Conservation (phyloP, 1,284 basidiomycete species). For the Ustilago crameri region DNA sequence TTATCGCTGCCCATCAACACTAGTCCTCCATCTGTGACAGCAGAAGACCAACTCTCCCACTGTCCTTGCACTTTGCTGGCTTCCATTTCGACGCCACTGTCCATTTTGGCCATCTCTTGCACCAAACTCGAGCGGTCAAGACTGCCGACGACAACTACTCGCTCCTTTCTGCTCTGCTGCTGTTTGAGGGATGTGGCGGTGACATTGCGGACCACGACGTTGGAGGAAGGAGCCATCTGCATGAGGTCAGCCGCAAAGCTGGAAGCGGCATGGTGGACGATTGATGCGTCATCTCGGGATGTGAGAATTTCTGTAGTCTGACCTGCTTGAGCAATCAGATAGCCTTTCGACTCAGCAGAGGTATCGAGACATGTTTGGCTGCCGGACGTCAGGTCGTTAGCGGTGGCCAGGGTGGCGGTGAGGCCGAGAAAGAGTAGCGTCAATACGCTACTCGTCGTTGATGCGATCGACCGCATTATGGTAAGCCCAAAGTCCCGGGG, state of each 20-base stretch:
- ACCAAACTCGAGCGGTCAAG: conserved; percentile 9
- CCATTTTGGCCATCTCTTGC: conserved; percentile 11
- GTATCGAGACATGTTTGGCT: conserved; percentile 12
- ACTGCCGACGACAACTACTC: conserved; percentile 20
- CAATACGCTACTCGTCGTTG: neutral
- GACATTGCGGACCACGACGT: conserved; percentile 32
- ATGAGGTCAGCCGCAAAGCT: conserved; percentile 25
- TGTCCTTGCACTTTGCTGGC: conserved; percentile 7
- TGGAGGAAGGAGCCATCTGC: conserved; percentile 20
- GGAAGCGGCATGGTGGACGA: conserved; percentile 26
- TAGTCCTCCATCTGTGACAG: conserved; percentile 2
- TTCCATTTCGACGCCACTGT: conserved; percentile 4
- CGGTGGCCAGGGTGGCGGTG: conserved; percentile 1
- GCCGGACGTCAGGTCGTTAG: neutral
- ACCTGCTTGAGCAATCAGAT: conserved; percentile 25
- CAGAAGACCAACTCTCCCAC: conserved; percentile 28
- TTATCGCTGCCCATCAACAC: conserved; percentile 28
- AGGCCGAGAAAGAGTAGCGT: conserved; percentile 16
- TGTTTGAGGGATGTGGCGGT: conserved; percentile 15
- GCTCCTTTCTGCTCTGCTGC: conserved; percentile 8
- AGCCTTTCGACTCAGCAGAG: conserved; percentile 1
- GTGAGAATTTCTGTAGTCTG: conserved; percentile 38
- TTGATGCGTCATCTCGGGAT: conserved; percentile 29
- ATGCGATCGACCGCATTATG: neutral
- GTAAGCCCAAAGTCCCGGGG: too few species aligned